These are phyloP conservation scores for Penicillium sp. DNA, from an alignment of 2,329 filamentous ascomycete species.

Conservation along the genomic window DNA sequence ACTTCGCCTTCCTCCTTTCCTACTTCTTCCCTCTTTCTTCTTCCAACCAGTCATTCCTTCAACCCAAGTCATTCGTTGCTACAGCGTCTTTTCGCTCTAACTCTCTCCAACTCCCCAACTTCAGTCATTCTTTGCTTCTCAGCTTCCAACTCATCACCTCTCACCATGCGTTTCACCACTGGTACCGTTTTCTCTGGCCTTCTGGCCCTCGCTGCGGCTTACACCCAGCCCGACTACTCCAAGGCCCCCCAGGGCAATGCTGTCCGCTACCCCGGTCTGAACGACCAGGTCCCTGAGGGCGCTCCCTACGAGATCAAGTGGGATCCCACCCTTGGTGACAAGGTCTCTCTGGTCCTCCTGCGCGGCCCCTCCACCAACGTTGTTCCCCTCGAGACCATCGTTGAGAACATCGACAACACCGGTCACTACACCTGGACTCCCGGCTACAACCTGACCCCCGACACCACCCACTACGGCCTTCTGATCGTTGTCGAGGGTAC, in stretches of 20 bases:
- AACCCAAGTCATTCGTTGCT: conserved; percentile 28
- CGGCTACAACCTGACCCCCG: conserved; percentile 50
- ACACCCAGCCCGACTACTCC: conserved; percentile 42
- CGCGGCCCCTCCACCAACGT: conserved; percentile 63
- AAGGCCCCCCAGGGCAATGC: conserved; percentile 56
- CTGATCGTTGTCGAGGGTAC: conserved; percentile 64
- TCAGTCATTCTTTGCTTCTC: conserved; percentile 31
- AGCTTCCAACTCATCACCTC: conserved; percentile 2
- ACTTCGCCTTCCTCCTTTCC: conserved; percentile 19
- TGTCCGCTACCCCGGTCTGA: conserved; percentile 56
- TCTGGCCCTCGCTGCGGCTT: conserved; percentile 43
- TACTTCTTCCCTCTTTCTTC: conserved; percentile 15
- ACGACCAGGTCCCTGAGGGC: conserved; percentile 60
- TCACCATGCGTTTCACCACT: conserved; percentile 46
- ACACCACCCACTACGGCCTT: conserved; percentile 62
- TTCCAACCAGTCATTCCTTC: conserved; percentile 22
- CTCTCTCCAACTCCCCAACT: conserved; percentile 19
- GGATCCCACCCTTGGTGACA: conserved; percentile 45
- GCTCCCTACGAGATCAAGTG: conserved; percentile 63
- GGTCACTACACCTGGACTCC: conserved; percentile 62
- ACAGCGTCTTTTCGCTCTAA: conserved; percentile 15
- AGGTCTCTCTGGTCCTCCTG: conserved; percentile 63
- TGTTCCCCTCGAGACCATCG: conserved; percentile 55
- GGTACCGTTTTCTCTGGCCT: conserved; percentile 42
- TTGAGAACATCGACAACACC: conserved; percentile 59